Evolutionary conservation across 345 rosid genomes (phyloP), one percentile per base, ranked within the genome.

Genomic region (Ceriops decandra): DNA sequence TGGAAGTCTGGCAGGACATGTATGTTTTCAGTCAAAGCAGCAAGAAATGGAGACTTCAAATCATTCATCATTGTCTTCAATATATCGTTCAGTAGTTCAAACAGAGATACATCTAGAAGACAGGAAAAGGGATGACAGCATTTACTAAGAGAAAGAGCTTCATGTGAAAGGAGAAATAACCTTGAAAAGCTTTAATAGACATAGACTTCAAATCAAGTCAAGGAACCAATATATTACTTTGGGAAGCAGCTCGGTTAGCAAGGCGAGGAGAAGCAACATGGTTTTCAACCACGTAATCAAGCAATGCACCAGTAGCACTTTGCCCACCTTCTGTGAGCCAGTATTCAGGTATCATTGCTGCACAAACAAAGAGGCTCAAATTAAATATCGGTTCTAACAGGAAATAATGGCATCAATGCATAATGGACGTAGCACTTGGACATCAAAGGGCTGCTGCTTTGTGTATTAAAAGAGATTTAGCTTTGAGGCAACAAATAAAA

Each of bases 281-380:
- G 53, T 81, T 95, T 79, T 95, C 95, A 68, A 95, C 80, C 8
- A 95, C 71, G 77, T 88, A 77, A 81, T 95, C 99, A 59, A 95
- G 71, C 76, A 91, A 81, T 69, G 99, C 96, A 63, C 99, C 99
- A 26, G 99, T 95, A 56, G 97, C 97, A 88, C 97, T 91, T 80
- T 95, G 99, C 70, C 96, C 99, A 60, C 97, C 97, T 79, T 91
- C 99, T 61, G 96, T 91, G 56, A 95, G 97, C 99, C 97, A 95
- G 71, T 79, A 91, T 78, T 87, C 93, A 47, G 97, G 97, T 31
- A 95, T 81, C 95, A 91, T 88, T 24, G 96, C 99, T 91, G 70
- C 52, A 77, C 56, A 75, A 54, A 76, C 56, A 70, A 51, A 69
- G 27, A 61, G 4, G 64, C 59, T 51, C 52, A 35, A 35, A 30